Percentiles rank a stretch among this genome's conserved stretches.
Evolutionary conservation across 305 asterid species (phyloP).

Genomic region (Fraxinus latifolia): DNA sequence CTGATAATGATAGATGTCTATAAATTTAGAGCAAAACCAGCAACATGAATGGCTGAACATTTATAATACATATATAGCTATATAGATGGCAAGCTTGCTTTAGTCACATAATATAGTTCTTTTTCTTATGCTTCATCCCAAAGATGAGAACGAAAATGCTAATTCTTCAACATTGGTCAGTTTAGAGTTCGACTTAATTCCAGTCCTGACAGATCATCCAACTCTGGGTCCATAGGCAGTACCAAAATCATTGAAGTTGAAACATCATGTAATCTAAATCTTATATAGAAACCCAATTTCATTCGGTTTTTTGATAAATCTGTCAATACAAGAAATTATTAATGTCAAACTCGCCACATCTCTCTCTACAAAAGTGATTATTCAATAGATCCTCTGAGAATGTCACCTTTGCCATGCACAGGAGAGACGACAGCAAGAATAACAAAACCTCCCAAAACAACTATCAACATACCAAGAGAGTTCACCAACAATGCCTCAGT

Average conservation of each 20-base stretch:
- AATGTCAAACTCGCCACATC: not conserved
- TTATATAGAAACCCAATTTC: not conserved
- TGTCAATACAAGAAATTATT: not conserved
- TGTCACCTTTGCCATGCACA: conserved; percentile 40
- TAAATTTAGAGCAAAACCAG: not conserved
- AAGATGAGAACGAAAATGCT: not conserved
- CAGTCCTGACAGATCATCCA: not conserved
- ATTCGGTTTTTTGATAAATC: not conserved
- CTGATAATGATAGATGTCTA: not conserved
- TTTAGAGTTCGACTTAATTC: not conserved
- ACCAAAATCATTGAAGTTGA: not conserved
- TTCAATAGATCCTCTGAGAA: conserved; percentile 23
- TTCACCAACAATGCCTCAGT: conserved; percentile 76
- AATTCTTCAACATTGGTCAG: not conserved
- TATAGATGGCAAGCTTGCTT: not conserved
- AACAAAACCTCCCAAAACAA: conserved; percentile 65
- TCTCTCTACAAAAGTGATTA: conserved; percentile 27
- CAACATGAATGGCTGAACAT: not conserved
- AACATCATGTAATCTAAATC: not conserved
- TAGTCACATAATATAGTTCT: not conserved
- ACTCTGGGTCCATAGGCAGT: not conserved
- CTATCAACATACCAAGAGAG: conserved; percentile 60
- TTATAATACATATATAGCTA: not conserved
- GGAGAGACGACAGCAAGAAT: conserved; percentile 57
- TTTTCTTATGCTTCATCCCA: not conserved